Conservation (phyloP, 202 grass and related monocot species). For the Digitaria exilis region DNA sequence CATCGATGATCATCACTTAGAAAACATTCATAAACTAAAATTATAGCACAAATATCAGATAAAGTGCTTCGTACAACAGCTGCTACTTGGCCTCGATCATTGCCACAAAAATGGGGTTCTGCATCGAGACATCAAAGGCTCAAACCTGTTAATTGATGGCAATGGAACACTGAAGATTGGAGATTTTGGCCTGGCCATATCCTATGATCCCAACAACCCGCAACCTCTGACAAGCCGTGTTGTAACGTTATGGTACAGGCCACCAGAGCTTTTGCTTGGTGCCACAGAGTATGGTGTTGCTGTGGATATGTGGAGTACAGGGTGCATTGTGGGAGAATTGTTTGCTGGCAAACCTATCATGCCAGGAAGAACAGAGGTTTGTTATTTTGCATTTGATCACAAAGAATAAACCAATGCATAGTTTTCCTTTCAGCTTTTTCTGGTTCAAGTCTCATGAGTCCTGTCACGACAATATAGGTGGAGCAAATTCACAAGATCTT, state of each 20-base stretch:
- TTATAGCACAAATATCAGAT: conserved; percentile 47
- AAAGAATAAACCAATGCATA: neutral
- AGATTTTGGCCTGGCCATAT: conserved; percentile 89
- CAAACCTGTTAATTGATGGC: conserved; percentile 79
- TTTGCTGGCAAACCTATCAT: conserved; percentile 87
- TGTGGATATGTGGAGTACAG: conserved; percentile 91
- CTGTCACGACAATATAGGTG: conserved; percentile 53
- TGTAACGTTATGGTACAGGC: conserved; percentile 91
- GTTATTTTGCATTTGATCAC: conserved; percentile 12
- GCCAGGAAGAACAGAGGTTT: conserved; percentile 94
- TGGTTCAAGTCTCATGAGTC: conserved; percentile 9
- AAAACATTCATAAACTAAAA: conserved; percentile 32
- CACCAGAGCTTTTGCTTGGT: conserved; percentile 85
- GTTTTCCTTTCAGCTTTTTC: conserved; percentile 18
- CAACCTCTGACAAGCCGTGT: conserved; percentile 83
- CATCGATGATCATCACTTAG: conserved; percentile 12
- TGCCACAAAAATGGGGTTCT: conserved; percentile 82
- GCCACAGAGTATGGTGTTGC: conserved; percentile 73
- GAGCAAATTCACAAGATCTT: conserved; percentile 99
- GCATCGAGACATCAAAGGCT: conserved; percentile 92
- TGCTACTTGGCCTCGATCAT: conserved; percentile 81
- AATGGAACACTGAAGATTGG: conserved; percentile 76
- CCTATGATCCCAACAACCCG: conserved; percentile 57
- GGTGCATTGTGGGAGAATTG: conserved; percentile 88
- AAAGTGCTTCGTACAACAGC: conserved; percentile 81